A percentile compares a stretch with the other conserved stretches of the same genome.
Evolutionary conservation across 1,284 basidiomycete species (phyloP).

Genomic region (Chalciporus piperatoides): DNA sequence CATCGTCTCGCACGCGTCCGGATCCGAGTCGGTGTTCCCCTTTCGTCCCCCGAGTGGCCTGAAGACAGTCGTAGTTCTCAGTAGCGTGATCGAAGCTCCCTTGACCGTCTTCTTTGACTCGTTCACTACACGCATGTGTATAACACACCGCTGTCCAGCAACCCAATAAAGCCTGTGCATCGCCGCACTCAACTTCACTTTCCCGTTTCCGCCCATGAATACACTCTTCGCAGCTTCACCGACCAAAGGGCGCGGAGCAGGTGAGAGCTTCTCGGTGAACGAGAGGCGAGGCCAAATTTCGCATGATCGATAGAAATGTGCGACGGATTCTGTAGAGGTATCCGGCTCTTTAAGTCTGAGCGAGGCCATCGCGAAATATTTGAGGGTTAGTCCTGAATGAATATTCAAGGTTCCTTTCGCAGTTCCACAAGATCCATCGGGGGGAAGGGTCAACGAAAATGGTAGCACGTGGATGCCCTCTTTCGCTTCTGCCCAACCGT

Average conservation of each 20-base stretch:
- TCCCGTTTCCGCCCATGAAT: constrained; percentile 61
- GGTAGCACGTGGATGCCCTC: constrained; percentile 75
- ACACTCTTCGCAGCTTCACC: constrained; percentile 58
- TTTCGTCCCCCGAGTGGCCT: constrained; percentile 43
- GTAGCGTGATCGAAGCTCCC: constrained; percentile 61
- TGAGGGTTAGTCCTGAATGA: constrained; percentile 61
- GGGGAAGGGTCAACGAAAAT: constrained; percentile 75
- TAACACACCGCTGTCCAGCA: constrained; percentile 79
- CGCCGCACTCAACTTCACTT: constrained; percentile 69
- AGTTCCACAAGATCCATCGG: constrained; percentile 53
- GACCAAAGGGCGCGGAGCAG: constrained; percentile 59
- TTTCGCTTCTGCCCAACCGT: constrained; percentile 66
- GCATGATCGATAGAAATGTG: constrained; percentile 89
- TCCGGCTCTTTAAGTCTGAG: constrained; percentile 65
- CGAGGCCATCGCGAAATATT: constrained; percentile 82
- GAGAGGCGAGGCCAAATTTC: constrained; percentile 82
- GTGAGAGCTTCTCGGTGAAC: constrained; percentile 59
- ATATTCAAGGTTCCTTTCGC: constrained; percentile 69
- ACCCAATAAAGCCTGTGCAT: constrained; percentile 81
- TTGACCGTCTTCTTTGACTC: constrained; percentile 74
- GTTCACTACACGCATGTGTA: constrained; percentile 72
- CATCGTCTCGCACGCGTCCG: constrained; percentile 56
- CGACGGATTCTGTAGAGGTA: constrained; percentile 67
- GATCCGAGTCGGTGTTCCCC: constrained; percentile 35
- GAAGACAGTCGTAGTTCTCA: constrained; percentile 72